Evolutionary conservation across 306 rosid genomes (phyloP).

Genomic region (Pachyrhizus erosus): DNA sequence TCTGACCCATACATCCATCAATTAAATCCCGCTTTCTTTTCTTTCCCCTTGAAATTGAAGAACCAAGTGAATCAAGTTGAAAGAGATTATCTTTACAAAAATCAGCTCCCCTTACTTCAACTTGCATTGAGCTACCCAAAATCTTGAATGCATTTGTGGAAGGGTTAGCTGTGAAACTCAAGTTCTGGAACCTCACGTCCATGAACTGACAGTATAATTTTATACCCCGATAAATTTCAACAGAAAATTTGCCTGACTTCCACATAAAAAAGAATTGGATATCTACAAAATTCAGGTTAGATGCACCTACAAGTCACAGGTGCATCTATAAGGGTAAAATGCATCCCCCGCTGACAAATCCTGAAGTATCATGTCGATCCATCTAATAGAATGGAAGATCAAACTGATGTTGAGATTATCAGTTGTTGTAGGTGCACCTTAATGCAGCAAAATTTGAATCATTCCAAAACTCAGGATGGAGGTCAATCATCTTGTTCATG

Average conservation of each 20-base stretch:
- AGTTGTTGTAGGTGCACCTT: constrained; percentile 38
- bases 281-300: constrained; percentile 66
- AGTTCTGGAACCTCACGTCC: constrained; percentile 68
- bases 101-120: constrained; percentile 55
- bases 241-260: constrained; percentile 64
- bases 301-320: constrained; percentile 42
- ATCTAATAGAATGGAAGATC: constrained; percentile 53
- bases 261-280: constrained; percentile 44
- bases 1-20: constrained; percentile 59
- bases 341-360: constrained; percentile 95
- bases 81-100: constrained; percentile 64
- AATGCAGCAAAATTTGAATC: constrained; percentile 47
- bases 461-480: constrained; percentile 46
- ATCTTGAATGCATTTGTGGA: constrained; percentile 69
- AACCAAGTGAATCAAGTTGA: constrained; percentile 69
- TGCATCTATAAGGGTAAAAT: constrained; percentile 26
- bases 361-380: constrained; percentile 96
- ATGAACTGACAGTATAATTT: constrained; percentile 40
- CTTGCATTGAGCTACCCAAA: constrained; percentile 60
- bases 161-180: constrained; percentile 57
- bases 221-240: constrained; percentile 45
- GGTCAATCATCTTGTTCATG: constrained; percentile 65
- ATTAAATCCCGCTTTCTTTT: constrained; percentile 80
- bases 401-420: constrained; percentile 47
- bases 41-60: constrained; percentile 63